phyloP scores from a whole-genome alignment of 176 grass and related monocot species.

The Chloris gayana region DNA sequence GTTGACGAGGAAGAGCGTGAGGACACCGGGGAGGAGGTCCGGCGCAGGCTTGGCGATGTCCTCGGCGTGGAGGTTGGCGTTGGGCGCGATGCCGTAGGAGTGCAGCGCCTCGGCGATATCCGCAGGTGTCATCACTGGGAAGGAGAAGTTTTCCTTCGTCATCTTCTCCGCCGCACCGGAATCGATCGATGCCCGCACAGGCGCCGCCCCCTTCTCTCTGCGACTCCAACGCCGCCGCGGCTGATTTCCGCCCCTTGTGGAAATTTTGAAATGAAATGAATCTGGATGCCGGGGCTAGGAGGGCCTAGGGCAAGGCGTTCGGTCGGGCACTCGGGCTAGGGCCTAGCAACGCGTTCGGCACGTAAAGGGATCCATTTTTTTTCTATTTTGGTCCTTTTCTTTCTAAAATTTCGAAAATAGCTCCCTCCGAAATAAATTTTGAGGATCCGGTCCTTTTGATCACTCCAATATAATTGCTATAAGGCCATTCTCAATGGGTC shows the following conservation, averaged over 20 bases:
- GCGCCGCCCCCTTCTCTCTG: background rate
- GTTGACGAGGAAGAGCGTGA: slow-evolving; percentile 43
- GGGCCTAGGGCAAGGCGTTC: no score
- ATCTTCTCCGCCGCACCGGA: background rate
- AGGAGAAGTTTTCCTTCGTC: slow-evolving; percentile 45
- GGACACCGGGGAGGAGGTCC: slow-evolving; percentile 45
- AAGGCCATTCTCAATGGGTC: no score
- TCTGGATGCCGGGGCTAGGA: no score
- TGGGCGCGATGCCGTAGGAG: slow-evolving; percentile 38
- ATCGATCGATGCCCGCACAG: background rate
- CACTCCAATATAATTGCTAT: no score
- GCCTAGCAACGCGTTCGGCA: no score
- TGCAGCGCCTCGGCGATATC: slow-evolving; percentile 42
- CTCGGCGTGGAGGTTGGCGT: slow-evolving; percentile 36
- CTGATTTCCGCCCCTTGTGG: background rate
- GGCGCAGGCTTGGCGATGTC: slow-evolving; percentile 45
- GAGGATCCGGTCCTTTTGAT: no score
- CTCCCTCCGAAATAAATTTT: no score
- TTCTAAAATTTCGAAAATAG: no score
- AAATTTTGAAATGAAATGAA: background rate
- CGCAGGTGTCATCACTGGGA: slow-evolving; percentile 44
- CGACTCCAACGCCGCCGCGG: background rate
- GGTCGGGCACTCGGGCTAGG: no score
- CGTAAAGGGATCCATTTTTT: no score
- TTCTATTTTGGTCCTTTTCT: no score